A percentile compares a stretch with the other conserved stretches of the same genome.
Conservation (phyloP, 345 rosid genomes). For the Zanthoxylum bungeanum region DNA sequence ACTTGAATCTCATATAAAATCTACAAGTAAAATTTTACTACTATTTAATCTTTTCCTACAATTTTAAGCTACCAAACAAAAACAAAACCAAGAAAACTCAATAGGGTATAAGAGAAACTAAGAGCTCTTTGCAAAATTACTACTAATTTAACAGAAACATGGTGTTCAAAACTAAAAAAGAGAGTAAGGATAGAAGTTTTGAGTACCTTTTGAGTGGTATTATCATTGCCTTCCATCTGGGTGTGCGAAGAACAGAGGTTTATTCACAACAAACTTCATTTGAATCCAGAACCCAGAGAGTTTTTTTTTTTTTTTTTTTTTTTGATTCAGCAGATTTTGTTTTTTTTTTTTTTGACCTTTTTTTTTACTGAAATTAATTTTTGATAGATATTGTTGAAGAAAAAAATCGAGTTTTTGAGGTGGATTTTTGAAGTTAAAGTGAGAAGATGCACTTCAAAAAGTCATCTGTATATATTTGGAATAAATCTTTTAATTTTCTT, state of each 20-base stretch:
- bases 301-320: no score
- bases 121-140: background rate
- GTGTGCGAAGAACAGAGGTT: conserved; percentile 17
- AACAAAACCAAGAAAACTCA: background rate
- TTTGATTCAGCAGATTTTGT: background rate
- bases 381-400: background rate
- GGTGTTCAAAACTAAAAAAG: background rate
- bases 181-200: background rate
- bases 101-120: background rate
- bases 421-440: background rate
- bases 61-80: background rate
- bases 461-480: background rate
- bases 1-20: background rate
- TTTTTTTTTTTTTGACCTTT: background rate
- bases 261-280: conserved; percentile 30
- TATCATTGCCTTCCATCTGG: conserved; percentile 47
- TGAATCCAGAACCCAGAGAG: background rate
- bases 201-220: conserved; percentile 36
- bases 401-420: conserved; percentile 1
- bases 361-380: background rate
- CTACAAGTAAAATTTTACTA: background rate
- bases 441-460: background rate
- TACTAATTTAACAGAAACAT: background rate
- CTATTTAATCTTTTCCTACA: background rate
- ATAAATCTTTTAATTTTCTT: background rate